Base-by-base conservation (phyloP, 805 yeast species). In the Teunomyces barrocoloradensis region DNA sequence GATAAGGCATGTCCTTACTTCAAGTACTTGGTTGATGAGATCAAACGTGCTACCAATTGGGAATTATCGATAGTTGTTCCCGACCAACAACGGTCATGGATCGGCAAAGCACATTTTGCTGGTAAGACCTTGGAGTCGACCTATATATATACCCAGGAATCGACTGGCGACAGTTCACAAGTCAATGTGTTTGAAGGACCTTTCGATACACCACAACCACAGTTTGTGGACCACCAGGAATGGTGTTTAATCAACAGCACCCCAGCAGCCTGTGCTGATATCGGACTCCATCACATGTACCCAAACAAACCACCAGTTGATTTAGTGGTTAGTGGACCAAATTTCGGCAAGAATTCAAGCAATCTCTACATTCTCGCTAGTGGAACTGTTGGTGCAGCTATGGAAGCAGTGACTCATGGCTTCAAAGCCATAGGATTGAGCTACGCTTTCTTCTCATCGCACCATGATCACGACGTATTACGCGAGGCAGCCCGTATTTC, bases 361-460 rank as follows among this genome's bases (percentile, higher is more conserved):
- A 89, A 95, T 5, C 79, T 92, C 39, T 94, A 90, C 65, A 87
- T 90, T 46, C 77, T 94, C 57, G 82, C 97, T 4, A 85, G 95
- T 55, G 99, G 99, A 11, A 94, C 99, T 2, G 85, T 94, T 13
- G 99, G 99, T 21, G 98, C 96, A 3, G 94, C 97, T 0, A 80
- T 91, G 89, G 99, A 94, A 68, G 95, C 91, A 1, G 87, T 86
- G 2, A 79, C 91, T 36, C 80, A 77, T 47, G 85, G 84, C 0
- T 80, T 82, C 27, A 83, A 75, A 54, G 72, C 96, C 4, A 76
- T 94, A 52, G 97, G 96, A 1, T 58, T 94, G 29, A 87, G 96
- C 32, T 92, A 82, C 74, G 94, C 96, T n/a, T 94, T 85, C 60
- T 80, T 77, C 45, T 64, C 71, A 23, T 67, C 77, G 40, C 64